These are phyloP conservation scores for Adiantum capillusveneris DNA, from an alignment of 75 land plant species.

Conservation along the genomic window DNA sequence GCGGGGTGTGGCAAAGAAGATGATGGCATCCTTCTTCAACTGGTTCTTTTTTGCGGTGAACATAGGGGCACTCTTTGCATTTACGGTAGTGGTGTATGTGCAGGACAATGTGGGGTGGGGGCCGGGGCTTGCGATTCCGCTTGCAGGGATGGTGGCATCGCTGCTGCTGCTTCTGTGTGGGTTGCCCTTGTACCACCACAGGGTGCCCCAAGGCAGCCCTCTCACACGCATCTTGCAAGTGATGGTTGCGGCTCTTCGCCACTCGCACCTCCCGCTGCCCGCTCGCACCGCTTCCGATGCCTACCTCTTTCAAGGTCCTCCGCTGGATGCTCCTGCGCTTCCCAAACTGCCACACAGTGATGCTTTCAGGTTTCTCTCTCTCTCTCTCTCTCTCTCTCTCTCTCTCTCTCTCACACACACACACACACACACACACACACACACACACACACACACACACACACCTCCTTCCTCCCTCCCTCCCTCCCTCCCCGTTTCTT, in stretches of 20 bases:
- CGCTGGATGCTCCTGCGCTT: too few species aligned
- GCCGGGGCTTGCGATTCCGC: constrained; percentile 26
- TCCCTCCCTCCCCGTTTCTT: too few species aligned
- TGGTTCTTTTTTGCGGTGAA: constrained; percentile 56
- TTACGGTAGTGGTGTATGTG: constrained; percentile 56
- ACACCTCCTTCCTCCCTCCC: too few species aligned
- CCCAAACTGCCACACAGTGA: too few species aligned
- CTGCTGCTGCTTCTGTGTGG: constrained; percentile 20
- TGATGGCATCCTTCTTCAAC: constrained; percentile 54
- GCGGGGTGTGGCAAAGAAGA: background rate
- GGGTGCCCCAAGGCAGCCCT: constrained; percentile 51
- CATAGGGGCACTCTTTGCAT: constrained; percentile 39
- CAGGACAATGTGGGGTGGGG: constrained; percentile 65
- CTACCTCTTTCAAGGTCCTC: too few species aligned
- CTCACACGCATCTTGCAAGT: constrained; percentile 61
- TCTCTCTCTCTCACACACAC: too few species aligned
- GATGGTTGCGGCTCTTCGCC: constrained; percentile 47
- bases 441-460: too few species aligned
- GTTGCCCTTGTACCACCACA: constrained; percentile 1
- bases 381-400: too few species aligned
- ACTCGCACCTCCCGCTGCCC: constrained; percentile 7
- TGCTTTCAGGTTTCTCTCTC: too few species aligned
- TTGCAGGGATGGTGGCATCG: constrained; percentile 28
- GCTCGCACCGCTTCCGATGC: too few species aligned
- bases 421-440: too few species aligned